Base-by-base conservation (phyloP, 768 basidiomycete species). In the Suillus occidentalis region DNA sequence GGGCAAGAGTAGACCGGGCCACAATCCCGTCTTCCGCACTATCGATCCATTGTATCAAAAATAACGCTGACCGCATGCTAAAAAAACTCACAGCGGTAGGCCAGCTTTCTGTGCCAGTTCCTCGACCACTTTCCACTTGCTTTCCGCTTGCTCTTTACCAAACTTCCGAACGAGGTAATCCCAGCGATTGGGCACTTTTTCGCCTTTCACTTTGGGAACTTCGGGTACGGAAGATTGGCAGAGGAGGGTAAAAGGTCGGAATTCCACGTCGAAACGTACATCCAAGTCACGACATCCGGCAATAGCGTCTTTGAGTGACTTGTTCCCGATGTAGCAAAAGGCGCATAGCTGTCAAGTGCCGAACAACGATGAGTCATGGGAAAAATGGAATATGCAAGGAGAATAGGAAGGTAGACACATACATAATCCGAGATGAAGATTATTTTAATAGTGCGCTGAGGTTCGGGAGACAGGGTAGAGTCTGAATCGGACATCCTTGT, bases 301-400 rank as follows among this genome's bases (percentile, higher is more conserved):
- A 64, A 81, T 80, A n/a, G 80, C 80, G 25, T 71, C 72, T 9
- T 73, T 68, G 56, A 81, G 72, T 34, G 76, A 71, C 70, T 78
- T 79, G 71, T 75, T 70, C 22, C 71, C 77, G 55, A 81, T 77
- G 70, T 80, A 80, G 57, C 80, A 81, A 65, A 79, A 79, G 52
- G 64, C 65, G 66, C 78, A 79, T 28, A 75, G 65, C 76, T 77
- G 63, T 22, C 31, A 22, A 37, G 28, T 20, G 49, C 25, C 31
- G 10, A 9, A 20, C 6, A 28, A 49, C 22, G 22, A 37, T 34
- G 20, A 49, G 31, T 22, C 50, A 43, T 65, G 16, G 18, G 47
- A 59, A 43, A 31, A 37, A 52, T 52, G 7, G 13, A 2, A n/a
- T 25, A 36, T 2, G 14, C 22, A 63, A 60, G 37, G 55, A 39